Percentiles rank a stretch among this genome's conserved stretches.
phyloP scores from a whole-genome alignment of 768 basidiomycete genomes.

The Leccinum boreale region DNA sequence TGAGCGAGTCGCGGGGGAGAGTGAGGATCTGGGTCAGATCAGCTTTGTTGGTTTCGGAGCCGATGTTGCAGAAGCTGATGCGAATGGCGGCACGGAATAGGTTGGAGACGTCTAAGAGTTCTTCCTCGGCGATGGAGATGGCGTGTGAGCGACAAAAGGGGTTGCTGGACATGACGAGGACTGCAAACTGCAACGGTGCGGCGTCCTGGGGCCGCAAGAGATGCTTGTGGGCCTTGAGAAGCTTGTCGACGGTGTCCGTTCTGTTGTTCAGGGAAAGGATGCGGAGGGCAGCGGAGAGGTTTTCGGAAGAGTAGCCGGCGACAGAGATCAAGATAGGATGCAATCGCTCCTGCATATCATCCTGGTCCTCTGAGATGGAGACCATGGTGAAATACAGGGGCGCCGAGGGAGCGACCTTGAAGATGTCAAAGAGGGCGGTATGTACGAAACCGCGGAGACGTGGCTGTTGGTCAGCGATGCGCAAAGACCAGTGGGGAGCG shows the following conservation, averaged over 20 bases:
- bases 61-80: conserved; percentile 45
- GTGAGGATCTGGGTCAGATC: conserved; percentile 48
- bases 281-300: conserved; percentile 52
- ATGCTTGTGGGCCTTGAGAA: conserved; percentile 47
- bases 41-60: conserved; percentile 35
- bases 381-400: conserved; percentile 44
- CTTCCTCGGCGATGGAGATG: conserved; percentile 47
- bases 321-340: conserved; percentile 34
- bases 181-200: conserved; percentile 42
- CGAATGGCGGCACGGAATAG: conserved; percentile 44
- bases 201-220: conserved; percentile 63
- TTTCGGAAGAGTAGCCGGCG: conserved; percentile 49
- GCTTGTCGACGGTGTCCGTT: conserved; percentile 32
- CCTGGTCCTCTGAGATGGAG: conserved; percentile 34
- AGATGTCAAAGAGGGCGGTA: conserved; percentile 42
- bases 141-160: conserved; percentile 29
- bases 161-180: conserved; percentile 34
- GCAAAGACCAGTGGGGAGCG: conserved; percentile 51
- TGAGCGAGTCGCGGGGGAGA: conserved; percentile 34
- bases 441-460: conserved; percentile 45
- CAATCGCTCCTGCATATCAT: conserved; percentile 34
- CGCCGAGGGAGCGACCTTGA: conserved; percentile 48
- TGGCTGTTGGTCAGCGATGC: conserved; percentile 38
- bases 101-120: conserved; percentile 45
- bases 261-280: conserved; percentile 43